These are phyloP conservation scores for Lodderomyces jiufengensis DNA, from an alignment of 1,139 yeast species.

Conservation along the genomic window DNA sequence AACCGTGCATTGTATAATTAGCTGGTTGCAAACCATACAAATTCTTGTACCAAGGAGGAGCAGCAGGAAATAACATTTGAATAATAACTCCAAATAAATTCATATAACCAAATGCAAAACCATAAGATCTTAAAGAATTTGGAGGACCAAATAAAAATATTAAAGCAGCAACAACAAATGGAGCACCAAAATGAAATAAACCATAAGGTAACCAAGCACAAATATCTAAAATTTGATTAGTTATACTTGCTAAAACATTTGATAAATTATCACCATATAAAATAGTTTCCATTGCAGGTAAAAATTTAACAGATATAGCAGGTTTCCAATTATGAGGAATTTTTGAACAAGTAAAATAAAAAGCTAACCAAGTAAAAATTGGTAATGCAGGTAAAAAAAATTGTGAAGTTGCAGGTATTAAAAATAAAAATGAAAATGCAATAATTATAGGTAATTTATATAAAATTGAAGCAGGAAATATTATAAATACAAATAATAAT, in stretches of 20 bases:
- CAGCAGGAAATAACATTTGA: slow-evolving; percentile 86
- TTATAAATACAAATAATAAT: slow-evolving; percentile 48
- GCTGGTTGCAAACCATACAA: slow-evolving; percentile 87
- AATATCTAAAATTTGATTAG: slow-evolving; percentile 66
- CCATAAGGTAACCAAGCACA: slow-evolving; percentile 98
- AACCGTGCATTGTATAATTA: slow-evolving; percentile 85
- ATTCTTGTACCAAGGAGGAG: slow-evolving; percentile 97
- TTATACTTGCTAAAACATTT: slow-evolving; percentile 76
- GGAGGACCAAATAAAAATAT: slow-evolving; percentile 93
- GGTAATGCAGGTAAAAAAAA: slow-evolving; percentile 86
- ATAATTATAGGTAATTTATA: slow-evolving; percentile 41
- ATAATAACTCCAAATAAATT: slow-evolving; percentile 77
- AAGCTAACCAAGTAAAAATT: slow-evolving; percentile 80
- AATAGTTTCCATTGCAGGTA: slow-evolving; percentile 93
- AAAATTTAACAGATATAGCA: slow-evolving; percentile 81
- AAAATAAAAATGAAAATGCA: slow-evolving; percentile 39
- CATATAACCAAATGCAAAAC: slow-evolving; percentile 97
- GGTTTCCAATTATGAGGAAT: slow-evolving; percentile 82
- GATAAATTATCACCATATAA: slow-evolving; percentile 91
- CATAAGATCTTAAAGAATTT: slow-evolving; percentile 78
- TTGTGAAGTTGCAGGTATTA: slow-evolving; percentile 77
- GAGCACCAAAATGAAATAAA: slow-evolving; percentile 80
- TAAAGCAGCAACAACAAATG: slow-evolving; percentile 79
- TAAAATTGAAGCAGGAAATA: slow-evolving; percentile 50
- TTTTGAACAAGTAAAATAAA: slow-evolving; percentile 75